These are phyloP conservation scores for Boletus patriciae DNA, from an alignment of 768 basidiomycete species.

Conservation along the genomic window DNA sequence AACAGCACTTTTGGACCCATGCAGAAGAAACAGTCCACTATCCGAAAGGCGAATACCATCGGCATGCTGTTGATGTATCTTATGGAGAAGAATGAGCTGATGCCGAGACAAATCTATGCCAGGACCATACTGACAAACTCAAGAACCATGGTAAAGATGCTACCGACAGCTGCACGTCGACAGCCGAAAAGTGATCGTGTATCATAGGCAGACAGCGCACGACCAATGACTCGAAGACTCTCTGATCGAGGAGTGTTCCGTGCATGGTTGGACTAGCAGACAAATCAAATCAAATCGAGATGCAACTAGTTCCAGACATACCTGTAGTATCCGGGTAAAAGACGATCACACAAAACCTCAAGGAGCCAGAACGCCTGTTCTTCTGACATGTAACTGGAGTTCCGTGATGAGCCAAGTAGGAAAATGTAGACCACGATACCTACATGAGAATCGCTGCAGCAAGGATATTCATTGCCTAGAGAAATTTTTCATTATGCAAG, in stretches of 20 bases:
- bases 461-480: constrained; percentile 94
- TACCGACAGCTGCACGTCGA: constrained; percentile 96
- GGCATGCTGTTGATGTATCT: constrained; percentile 92
- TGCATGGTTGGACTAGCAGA: constrained; percentile 88
- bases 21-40: constrained; percentile 96
- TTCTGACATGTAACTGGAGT: constrained; percentile 91
- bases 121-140: constrained; percentile 69
- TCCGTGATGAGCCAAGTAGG: constrained; percentile 6
- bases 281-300: constrained; percentile 4
- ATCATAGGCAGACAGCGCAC: constrained; percentile 88
- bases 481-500: constrained; percentile 1
- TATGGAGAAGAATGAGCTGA: constrained; percentile 26
- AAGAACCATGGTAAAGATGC: constrained; percentile 98
- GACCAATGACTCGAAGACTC: constrained; percentile 95
- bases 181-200: constrained; percentile 84
- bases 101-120: not conserved
- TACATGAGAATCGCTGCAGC: constrained; percentile 94
- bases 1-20: constrained; percentile 99
- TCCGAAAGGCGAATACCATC: constrained; percentile 96
- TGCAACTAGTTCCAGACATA: constrained; percentile 34
- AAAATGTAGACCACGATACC: constrained; percentile 21
- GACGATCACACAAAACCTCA: constrained; percentile 90
- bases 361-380: constrained; percentile 98
- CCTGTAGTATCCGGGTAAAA: constrained; percentile 98
- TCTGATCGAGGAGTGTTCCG: constrained; percentile 96